A percentile compares a stretch with the other conserved stretches of the same genome.
Conservation (phyloP, 2,329 filamentous ascomycete species). For the Diplocarpon mali region DNA sequence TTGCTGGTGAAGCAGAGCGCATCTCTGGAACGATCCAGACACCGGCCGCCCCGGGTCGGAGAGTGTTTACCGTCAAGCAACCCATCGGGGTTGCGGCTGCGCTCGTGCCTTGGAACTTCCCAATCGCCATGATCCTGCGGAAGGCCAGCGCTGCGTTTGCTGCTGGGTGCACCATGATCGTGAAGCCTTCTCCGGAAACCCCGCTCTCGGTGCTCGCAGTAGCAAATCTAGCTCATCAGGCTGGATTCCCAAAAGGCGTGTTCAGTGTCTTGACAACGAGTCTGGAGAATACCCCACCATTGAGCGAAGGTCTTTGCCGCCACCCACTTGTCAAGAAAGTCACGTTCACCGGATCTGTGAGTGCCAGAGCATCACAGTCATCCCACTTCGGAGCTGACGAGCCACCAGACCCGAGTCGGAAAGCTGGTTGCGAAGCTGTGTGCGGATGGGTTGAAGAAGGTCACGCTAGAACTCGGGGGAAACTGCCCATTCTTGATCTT, state of each 20-base stretch:
- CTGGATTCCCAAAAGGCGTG: slow-evolving; percentile 47
- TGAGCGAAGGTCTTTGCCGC: slow-evolving; percentile 42
- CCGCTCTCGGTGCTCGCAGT: slow-evolving; percentile 45
- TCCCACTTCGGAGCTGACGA: slow-evolving; percentile 1
- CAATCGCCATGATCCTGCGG: slow-evolving; percentile 54
- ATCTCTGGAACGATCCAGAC: slow-evolving; percentile 51
- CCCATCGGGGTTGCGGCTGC: slow-evolving; percentile 58
- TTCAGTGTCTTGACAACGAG: slow-evolving; percentile 51
- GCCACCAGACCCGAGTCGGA: slow-evolving; percentile 40
- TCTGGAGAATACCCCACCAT: slow-evolving; percentile 40
- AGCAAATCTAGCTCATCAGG: slow-evolving; percentile 41
- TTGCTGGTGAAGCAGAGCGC: slow-evolving; percentile 48
- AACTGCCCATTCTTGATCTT: slow-evolving; percentile 57
- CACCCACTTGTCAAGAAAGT: slow-evolving; percentile 51
- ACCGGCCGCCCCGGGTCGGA: slow-evolving; percentile 48
- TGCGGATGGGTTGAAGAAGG: slow-evolving; percentile 49
- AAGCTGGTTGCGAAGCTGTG: slow-evolving; percentile 51
- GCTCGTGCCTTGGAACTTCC: slow-evolving; percentile 65
- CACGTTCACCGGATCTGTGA: slow-evolving; percentile 44
- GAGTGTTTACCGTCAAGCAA: slow-evolving; percentile 64
- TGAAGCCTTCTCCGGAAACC: slow-evolving; percentile 61
- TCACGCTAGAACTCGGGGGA: slow-evolving; percentile 52
- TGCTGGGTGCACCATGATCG: slow-evolving; percentile 63
- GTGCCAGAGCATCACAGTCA: slow-evolving; percentile 1
- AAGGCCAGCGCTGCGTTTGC: slow-evolving; percentile 59